Conservation (phyloP, 78 protist genomes). For the Dictyostelium discoideum region DNA sequence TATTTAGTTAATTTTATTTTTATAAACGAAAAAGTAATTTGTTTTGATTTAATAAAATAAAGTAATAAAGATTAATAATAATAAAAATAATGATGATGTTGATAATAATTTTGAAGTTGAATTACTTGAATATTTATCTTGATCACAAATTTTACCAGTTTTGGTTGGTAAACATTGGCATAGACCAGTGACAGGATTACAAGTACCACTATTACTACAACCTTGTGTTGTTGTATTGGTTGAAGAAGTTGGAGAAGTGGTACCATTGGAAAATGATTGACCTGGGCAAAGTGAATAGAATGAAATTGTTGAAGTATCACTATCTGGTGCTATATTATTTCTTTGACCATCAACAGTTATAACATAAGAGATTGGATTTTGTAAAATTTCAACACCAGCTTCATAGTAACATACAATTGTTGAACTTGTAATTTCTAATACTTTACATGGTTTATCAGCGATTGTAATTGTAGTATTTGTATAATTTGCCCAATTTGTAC, state of each 20-base stretch:
- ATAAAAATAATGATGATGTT: background rate
- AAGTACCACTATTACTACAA: background rate
- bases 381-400: background rate
- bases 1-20: background rate
- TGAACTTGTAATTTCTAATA: background rate
- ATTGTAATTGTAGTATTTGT: background rate
- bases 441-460: background rate
- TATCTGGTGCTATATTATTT: background rate
- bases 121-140: background rate
- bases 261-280: background rate
- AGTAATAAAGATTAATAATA: background rate
- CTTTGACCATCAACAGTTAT: background rate
- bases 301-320: background rate
- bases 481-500: background rate
- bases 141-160: background rate
- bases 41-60: background rate
- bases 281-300: background rate
- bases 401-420: background rate
- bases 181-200: background rate
- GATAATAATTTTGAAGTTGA: background rate
- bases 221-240: background rate
- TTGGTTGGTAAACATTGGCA: background rate
- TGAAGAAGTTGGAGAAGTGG: background rate
- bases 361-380: background rate
- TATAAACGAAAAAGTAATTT: background rate